Evolutionary conservation across 2,329 filamentous ascomycete genomes (phyloP).

Genomic region (Stachybotrys chartarum): DNA sequence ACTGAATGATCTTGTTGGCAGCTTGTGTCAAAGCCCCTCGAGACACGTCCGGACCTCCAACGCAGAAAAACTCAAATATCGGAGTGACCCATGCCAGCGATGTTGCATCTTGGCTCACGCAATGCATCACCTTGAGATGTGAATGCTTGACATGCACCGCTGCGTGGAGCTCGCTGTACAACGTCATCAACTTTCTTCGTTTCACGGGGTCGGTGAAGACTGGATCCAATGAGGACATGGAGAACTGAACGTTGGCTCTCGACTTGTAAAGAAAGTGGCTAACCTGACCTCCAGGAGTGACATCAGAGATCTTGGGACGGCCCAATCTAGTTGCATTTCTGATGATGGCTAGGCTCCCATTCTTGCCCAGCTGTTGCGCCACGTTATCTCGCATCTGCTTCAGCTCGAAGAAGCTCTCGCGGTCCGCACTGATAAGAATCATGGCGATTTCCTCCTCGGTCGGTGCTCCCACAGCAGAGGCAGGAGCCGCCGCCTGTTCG

Average conservation of each 20-base stretch:
- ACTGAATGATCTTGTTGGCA: constrained; percentile 84
- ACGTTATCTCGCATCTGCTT: constrained; percentile 63
- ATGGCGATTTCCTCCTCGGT: constrained; percentile 79
- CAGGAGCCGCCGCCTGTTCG: constrained; percentile 33
- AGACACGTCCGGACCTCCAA: constrained; percentile 70
- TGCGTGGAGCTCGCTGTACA: constrained; percentile 81
- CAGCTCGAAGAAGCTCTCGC: constrained; percentile 88
- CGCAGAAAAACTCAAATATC: constrained; percentile 87
- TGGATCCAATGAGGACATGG: constrained; percentile 75
- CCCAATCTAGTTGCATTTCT: constrained; percentile 62
- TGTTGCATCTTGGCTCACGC: constrained; percentile 65
- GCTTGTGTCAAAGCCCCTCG: constrained; percentile 67
- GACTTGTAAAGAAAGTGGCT: constrained; percentile 97
- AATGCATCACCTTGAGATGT: constrained; percentile 80
- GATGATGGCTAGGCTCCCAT: constrained; percentile 69
- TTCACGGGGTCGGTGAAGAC: constrained; percentile 53
- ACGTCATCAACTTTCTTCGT: constrained; percentile 66
- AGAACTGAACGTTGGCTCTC: constrained; percentile 88
- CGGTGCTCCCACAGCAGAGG: constrained; percentile 57
- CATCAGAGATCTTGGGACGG: constrained; percentile 63
- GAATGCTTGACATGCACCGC: constrained; percentile 78
- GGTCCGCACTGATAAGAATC: constrained; percentile 84
- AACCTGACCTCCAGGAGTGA: constrained; percentile 72
- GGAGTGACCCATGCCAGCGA: constrained; percentile 88
- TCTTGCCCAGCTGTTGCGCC: constrained; percentile 64